Evolutionary conservation across 768 basidiomycete genomes (phyloP), one percentile per base, ranked within the genome.

Genomic region (Calocera cornea): DNA sequence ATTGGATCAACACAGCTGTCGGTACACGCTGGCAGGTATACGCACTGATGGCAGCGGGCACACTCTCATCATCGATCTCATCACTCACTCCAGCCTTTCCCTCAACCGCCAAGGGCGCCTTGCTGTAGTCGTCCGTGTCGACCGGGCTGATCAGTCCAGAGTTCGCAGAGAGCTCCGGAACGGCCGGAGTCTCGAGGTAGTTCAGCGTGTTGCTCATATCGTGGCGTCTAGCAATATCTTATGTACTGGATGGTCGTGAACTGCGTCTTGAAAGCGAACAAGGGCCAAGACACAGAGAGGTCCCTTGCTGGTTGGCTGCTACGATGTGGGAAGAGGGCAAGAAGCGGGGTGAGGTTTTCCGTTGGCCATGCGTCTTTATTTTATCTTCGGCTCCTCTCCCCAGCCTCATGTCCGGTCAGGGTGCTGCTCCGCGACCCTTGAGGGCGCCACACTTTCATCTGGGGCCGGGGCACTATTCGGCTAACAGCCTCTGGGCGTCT

Each of bases 221-320:
- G 24, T 33, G 27, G 14, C 54, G 24, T 60, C 54, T 29, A 60
- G 31, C 44, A 47, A 24, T n/a, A n/a, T 60, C 54, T 47, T 60
- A 33, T 60, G 10, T 29, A 60, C 54, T 27, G 16, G 19, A 33
- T 5, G 54, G 54, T 60, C 54, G 54, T 60, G 31, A 60, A 60
- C 31, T 60, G 54, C 27, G 54, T 60, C 54, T 60, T 60, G 8
- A 31, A 31, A 22, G 11, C 14, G 22, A 29, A 60, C 54, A 60
- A 60, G 54, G 54, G 54, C 54, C 54, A 60, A 60, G 54, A 60
- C 54, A 60, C 54, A 60, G 31, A 60, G 54, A 60, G 54, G 54
- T 60, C 54, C 54, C 54, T 33, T 60, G 54, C 27, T 27, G 19
- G 11, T 11, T 50, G 14, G 11, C 22, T 14, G 14, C 49, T 16